Conservation (phyloP, 2,329 filamentous ascomycete species). For the Pyricularia sp. region DNA sequence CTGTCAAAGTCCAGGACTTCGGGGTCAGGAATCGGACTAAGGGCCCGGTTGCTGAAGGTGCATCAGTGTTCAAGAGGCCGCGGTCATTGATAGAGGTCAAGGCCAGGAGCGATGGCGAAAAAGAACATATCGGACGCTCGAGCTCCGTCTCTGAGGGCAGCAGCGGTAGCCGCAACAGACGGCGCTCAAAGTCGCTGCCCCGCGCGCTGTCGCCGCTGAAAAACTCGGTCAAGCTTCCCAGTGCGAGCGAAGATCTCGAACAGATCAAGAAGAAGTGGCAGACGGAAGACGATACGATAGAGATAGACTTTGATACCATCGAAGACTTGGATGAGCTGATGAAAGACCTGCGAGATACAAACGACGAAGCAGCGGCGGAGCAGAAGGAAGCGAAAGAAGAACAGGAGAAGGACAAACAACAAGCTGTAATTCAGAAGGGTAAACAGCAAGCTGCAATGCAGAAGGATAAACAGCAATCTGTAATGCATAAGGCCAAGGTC, state of each 20-base stretch:
- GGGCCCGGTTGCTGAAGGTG: background rate
- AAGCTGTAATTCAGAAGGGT: background rate
- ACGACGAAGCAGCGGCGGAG: slow-evolving; percentile 16
- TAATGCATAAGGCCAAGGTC: background rate
- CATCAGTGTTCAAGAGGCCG: background rate
- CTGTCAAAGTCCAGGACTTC: slow-evolving; percentile 26
- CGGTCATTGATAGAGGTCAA: background rate
- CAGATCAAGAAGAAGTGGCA: slow-evolving; percentile 43
- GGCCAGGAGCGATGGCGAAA: background rate
- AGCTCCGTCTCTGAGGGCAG: slow-evolving; percentile 14
- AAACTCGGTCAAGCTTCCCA: slow-evolving; percentile 44
- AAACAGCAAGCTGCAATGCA: background rate
- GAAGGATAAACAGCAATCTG: background rate
- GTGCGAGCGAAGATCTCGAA: slow-evolving; percentile 45
- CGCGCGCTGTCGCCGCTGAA: slow-evolving; percentile 34
- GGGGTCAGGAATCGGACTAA: background rate
- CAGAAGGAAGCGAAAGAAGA: slow-evolving; percentile 13
- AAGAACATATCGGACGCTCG: slow-evolving; percentile 4
- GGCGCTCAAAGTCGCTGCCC: slow-evolving; percentile 29
- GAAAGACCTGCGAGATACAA: slow-evolving; percentile 22
- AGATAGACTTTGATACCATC: slow-evolving; percentile 50
- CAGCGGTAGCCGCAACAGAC: slow-evolving; percentile 15
- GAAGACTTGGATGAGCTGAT: slow-evolving; percentile 47
- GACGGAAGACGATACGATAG: slow-evolving; percentile 50
- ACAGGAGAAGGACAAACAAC: background rate